Evolutionary conservation across 805 yeast genomes (phyloP), one percentile per base, ranked within the genome.

Genomic region (Cyberlindnera meyerae): DNA sequence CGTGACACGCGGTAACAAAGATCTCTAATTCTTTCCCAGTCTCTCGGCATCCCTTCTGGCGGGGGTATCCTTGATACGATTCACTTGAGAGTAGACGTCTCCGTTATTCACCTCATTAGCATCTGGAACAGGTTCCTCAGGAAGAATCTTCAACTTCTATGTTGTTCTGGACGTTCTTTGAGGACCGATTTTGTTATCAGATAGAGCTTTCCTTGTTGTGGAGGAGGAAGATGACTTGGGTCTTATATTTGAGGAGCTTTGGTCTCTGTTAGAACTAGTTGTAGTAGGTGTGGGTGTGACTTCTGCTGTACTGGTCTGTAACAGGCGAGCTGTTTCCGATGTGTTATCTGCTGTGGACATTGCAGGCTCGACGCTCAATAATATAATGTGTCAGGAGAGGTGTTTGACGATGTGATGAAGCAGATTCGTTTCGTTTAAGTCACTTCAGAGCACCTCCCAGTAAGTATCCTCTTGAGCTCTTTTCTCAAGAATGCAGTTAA

Each of bases 1-100:
- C 0, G 97, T 90, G 2, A 89, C 96, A 43, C 98, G 68, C 4
- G 98, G 97, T 38, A 93, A 69, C 43, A 87, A 63, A 24, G 82
- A 82, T 43, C 97, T 66, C 44, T 68, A 69, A 24, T 63, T 61
- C 57, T 89, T 93, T 4, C 96, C 95, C 40, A 93, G 66, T 34
- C 89, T 76, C 56, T 89, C 96, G 0, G 98, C 97, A 65, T 90
- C 97, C 46, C 79, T 81, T 48, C 97, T 69, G 1, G 97, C 97
- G 1, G 93, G 81, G 15, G 82, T 71, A 47, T 90, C 97, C 24
- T 81, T 86, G 45, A 89, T 89, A 43, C 82, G 71, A 37, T 79
- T 74, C 9, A 85, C 88, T 54, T 89, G 95, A 0, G 96, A 82
- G 56, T 86, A 84, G 5, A 86, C 88, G 32, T 77, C 80, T 33